phyloP scores from a whole-genome alignment of 2,329 filamentous ascomycete species.

The Fusarium pseudocircinatum region DNA sequence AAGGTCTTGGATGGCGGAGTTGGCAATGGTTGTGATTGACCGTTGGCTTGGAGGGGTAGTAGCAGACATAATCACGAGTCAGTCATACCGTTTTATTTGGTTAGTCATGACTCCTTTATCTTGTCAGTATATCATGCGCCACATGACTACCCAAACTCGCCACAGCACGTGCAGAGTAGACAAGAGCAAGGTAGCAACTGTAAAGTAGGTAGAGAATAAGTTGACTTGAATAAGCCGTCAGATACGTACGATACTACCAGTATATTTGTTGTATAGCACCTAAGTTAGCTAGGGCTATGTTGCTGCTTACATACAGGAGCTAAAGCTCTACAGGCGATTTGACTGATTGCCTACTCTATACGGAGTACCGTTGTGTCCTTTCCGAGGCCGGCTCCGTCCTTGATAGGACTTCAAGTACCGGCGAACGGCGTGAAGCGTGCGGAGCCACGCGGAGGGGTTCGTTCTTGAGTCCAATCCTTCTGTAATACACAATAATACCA shows the following conservation, averaged over 20 bases:
- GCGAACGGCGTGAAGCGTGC: conserved; percentile 24
- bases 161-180: background rate
- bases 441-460: conserved; percentile 7
- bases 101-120: conserved; percentile 13
- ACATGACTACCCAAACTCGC: conserved; percentile 7
- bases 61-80: conserved; percentile 15
- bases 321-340: background rate
- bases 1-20: conserved; percentile 41
- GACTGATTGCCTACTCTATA: background rate
- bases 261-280: background rate
- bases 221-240: background rate
- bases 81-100: rapidly evolving
- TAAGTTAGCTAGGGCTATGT: background rate
- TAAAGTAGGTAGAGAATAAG: background rate
- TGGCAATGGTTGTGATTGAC: conserved; percentile 3
- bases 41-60: conserved; percentile 32
- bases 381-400: conserved; percentile 14
- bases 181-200: background rate
- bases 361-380: background rate
- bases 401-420: conserved; percentile 2
- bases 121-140: background rate
- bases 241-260: background rate
- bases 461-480: background rate
- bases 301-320: background rate
- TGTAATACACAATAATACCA: background rate